Evolutionary conservation across 2,329 filamentous ascomycete species (phyloP).

Genomic region (Colletotrichum siamense): DNA sequence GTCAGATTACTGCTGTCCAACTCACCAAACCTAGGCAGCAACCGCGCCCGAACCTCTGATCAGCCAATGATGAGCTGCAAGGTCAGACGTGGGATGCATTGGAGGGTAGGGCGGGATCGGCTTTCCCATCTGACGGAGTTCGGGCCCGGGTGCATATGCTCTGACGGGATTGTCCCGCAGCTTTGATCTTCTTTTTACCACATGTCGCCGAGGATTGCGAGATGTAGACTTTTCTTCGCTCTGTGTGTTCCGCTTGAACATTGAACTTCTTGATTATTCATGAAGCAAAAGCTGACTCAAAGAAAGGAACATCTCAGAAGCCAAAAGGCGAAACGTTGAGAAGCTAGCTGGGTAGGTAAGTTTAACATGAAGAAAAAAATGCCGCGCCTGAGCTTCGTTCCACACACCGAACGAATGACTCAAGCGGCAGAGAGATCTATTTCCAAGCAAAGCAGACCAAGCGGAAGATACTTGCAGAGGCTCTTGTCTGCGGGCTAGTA

Average conservation of each 20-base stretch:
- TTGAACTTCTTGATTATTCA: neutral
- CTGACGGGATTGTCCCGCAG: neutral
- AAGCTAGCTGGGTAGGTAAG: neutral
- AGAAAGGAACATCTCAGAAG: neutral
- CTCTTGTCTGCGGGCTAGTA: neutral
- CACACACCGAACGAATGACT: neutral
- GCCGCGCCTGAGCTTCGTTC: neutral
- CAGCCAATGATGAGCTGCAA: neutral
- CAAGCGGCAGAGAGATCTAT: neutral
- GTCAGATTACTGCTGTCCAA: neutral
- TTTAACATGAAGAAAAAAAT: neutral
- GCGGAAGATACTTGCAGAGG: neutral
- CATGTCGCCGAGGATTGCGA: neutral
- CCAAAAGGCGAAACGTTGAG: neutral
- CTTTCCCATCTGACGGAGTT: neutral
- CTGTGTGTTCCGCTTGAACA: neutral
- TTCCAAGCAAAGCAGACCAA: neutral
- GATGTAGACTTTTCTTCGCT: neutral
- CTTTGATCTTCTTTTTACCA: neutral
- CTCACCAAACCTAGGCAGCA: conserved; percentile 10
- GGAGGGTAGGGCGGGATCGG: neutral
- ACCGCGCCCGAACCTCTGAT: neutral
- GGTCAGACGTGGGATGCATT: neutral
- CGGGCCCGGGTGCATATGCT: neutral
- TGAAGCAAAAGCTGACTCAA: neutral